Percentiles rank a stretch among this genome's conserved stretches.
Evolutionary conservation across 2,329 filamentous ascomycete species (phyloP).

Genomic region (Colletotrichum sp.): DNA sequence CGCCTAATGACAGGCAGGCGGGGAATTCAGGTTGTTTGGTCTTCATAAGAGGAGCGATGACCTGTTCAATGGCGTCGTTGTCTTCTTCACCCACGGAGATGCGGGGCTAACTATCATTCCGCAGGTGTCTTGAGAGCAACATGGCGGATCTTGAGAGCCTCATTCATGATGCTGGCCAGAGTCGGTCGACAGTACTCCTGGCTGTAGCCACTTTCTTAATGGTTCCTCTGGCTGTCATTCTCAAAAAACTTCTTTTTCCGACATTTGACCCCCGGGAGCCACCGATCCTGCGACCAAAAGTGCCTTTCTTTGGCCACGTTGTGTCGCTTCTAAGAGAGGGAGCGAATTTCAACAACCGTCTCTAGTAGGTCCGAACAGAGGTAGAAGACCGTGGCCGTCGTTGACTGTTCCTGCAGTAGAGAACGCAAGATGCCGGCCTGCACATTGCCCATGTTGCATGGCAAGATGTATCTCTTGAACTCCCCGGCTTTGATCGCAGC

Average conservation of each 20-base stretch:
- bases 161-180: not conserved
- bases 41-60: not conserved
- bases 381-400: not conserved
- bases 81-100: not conserved
- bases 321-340: conserved; percentile 42
- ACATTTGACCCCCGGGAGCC: conserved; percentile 42
- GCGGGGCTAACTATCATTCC: not conserved
- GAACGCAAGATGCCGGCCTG: conserved; percentile 37
- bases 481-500: conserved; percentile 42
- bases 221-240: not conserved
- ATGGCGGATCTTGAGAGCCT: not conserved
- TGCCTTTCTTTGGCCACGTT: conserved; percentile 51
- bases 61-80: not conserved
- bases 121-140: not conserved
- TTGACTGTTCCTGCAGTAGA: conserved; percentile 19
- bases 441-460: conserved; percentile 47
- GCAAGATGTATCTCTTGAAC: conserved; percentile 49
- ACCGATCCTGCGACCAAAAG: conserved; percentile 38
- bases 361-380: conserved; percentile 37
- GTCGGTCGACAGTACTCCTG: not conserved
- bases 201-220: not conserved
- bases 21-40: not conserved
- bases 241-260: conserved; percentile 6
- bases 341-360: conserved; percentile 36
- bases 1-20: not conserved